phyloP scores from a whole-genome alignment of 371 early-diverging fungal genomes.

The Dichotomocladium elegans region DNA sequence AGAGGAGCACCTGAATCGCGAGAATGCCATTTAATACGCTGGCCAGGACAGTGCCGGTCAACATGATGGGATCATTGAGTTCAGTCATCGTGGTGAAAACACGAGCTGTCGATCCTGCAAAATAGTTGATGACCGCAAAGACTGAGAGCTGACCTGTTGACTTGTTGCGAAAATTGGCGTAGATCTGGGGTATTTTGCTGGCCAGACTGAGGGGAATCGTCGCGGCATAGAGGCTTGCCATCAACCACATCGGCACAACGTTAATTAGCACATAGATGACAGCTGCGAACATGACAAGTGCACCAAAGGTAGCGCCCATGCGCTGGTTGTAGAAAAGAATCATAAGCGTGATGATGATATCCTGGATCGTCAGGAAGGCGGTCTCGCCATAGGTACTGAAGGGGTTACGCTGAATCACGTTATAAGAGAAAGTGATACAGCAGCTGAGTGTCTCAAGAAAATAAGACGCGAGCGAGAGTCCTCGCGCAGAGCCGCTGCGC shows the following conservation, averaged over 20 bases:
- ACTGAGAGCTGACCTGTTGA: constrained; percentile 88
- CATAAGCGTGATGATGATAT: constrained; percentile 69
- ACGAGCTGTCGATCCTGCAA: constrained; percentile 82
- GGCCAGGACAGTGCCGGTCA: constrained; percentile 67
- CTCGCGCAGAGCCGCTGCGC: constrained; percentile 64
- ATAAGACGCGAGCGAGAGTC: constrained; percentile 77
- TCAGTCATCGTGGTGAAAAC: constrained; percentile 90
- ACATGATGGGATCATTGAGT: constrained; percentile 73
- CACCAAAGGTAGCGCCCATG: constrained; percentile 12
- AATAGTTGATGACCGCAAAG: constrained; percentile 83
- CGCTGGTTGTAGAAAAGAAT: constrained; percentile 59
- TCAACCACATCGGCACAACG: constrained; percentile 40
- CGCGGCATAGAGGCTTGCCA: constrained; percentile 64
- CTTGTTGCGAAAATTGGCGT: constrained; percentile 67
- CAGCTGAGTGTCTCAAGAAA: constrained; percentile 82
- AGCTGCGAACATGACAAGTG: constrained; percentile 22
- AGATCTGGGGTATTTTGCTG: constrained; percentile 87
- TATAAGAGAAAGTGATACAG: constrained; percentile 80
- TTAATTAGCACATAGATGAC: constrained; percentile 44
- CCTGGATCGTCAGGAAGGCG: constrained; percentile 74
- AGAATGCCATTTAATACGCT: constrained; percentile 72
- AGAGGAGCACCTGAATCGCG: constrained; percentile 76
- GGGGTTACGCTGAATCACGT: constrained; percentile 74
- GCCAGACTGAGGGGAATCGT: constrained; percentile 78
- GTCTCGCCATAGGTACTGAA: constrained; percentile 94